A percentile compares a stretch with the other conserved stretches of the same genome.
phyloP scores from a whole-genome alignment of 106 monocot species.

The Triglochin maritima region DNA sequence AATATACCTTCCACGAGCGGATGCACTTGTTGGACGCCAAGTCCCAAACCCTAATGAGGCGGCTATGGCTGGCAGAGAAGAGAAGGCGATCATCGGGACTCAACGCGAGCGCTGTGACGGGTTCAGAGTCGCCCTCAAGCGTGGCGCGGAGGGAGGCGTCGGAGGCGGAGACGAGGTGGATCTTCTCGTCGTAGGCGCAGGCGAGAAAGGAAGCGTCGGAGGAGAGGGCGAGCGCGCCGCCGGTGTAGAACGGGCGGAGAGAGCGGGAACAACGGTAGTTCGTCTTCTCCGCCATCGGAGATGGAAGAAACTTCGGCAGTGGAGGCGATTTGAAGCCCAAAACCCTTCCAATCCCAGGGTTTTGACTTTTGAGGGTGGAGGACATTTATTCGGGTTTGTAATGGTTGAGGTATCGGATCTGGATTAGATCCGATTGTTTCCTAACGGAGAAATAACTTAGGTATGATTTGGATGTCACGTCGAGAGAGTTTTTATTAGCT shows the following conservation, averaged over 20 bases:
- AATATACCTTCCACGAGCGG: slow-evolving; percentile 86
- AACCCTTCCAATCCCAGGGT: no score
- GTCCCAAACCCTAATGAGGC: slow-evolving; percentile 84
- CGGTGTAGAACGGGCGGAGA: slow-evolving; percentile 82
- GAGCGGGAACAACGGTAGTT: slow-evolving; percentile 55
- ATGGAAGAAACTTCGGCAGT: neutral
- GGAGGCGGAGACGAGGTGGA: slow-evolving; percentile 51
- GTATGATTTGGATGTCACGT: no score
- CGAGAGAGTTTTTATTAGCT: no score
- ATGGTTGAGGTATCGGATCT: no score
- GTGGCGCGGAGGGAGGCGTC: slow-evolving; percentile 33
- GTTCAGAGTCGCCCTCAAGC: slow-evolving; percentile 52
- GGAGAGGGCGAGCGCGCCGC: slow-evolving; percentile 58
- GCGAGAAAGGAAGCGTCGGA: slow-evolving; percentile 62
- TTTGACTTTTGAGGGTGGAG: no score
- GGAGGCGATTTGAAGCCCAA: no score
- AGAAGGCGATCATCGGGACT: slow-evolving; percentile 62
- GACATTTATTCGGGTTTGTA: no score
- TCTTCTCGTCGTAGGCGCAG: slow-evolving; percentile 75
- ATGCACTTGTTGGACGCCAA: slow-evolving; percentile 55
- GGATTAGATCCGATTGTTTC: no score
- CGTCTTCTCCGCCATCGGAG: slow-evolving; percentile 28
- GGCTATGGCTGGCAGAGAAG: slow-evolving; percentile 79
- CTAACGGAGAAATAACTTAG: no score
- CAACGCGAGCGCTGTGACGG: slow-evolving; percentile 57